Evolutionary conservation across 140 eudicot species (phyloP).

Genomic region (Senecio squalidus): DNA sequence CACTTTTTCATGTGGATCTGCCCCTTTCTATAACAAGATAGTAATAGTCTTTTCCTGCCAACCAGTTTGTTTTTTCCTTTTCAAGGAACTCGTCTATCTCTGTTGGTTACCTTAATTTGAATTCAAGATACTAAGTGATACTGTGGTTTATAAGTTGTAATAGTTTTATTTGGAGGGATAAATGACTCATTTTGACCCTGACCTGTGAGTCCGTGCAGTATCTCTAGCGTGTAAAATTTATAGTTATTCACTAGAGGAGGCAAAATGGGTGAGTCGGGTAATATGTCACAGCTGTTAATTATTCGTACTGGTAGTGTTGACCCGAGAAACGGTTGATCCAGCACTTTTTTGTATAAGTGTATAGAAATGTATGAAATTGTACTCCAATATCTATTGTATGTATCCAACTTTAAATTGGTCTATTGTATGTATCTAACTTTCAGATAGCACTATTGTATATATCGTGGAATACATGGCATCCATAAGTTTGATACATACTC

Average conservation of each 20-base stretch:
- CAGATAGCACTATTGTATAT: too few species aligned
- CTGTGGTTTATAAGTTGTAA: background rate
- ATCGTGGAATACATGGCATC: too few species aligned
- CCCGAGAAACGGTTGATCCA: too few species aligned
- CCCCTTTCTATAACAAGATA: background rate
- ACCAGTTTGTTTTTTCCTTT: constrained; percentile 4
- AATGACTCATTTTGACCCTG: too few species aligned
- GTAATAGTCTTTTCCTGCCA: background rate
- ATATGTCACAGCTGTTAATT: background rate
- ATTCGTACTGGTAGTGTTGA: too few species aligned
- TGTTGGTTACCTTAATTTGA: constrained; percentile 2
- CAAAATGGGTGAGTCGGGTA: background rate
- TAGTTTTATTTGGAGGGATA: background rate
- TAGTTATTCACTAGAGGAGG: background rate
- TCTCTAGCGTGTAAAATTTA: background rate
- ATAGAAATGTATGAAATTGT: too few species aligned
- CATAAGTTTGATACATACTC: too few species aligned
- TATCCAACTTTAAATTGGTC: too few species aligned
- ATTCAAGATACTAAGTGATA: background rate
- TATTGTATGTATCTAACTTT: too few species aligned
- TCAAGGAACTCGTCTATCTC: background rate
- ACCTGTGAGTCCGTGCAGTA: too few species aligned
- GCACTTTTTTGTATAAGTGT: too few species aligned
- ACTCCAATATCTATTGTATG: too few species aligned
- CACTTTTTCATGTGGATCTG: background rate